These are phyloP conservation scores for Fusarium sp. DNA, from an alignment of 2,329 filamentous ascomycete genomes.

Conservation along the genomic window DNA sequence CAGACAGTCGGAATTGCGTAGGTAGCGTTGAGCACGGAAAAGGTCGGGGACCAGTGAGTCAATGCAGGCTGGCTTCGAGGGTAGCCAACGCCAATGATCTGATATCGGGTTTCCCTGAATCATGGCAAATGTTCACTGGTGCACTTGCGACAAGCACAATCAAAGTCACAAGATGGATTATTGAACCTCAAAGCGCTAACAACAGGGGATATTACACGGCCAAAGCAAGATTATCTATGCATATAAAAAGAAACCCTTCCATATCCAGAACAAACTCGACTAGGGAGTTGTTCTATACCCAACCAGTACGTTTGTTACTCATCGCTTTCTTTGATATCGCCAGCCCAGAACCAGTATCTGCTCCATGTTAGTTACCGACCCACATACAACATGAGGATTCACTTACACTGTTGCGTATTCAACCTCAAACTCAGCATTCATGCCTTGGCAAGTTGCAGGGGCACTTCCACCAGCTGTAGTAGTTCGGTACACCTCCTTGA, in stretches of 20 bases:
- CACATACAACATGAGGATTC: not conserved
- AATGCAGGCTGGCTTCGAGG: not conserved
- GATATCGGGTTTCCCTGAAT: not conserved
- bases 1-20: conserved; percentile 6
- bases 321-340: conserved; percentile 25
- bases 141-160: not conserved
- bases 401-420: conserved; percentile 88
- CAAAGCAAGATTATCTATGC: conserved; percentile 32
- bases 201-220: conserved; percentile 34
- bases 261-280: conserved; percentile 1
- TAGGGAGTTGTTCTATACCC: not conserved
- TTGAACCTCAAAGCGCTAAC: conserved; percentile 27
- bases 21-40: conserved; percentile 12
- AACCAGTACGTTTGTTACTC: conserved; percentile 2
- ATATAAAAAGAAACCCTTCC: conserved; percentile 22
- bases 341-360: conserved; percentile 47
- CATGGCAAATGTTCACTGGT: not conserved
- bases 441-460: conserved; percentile 77
- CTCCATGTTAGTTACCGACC: conserved; percentile 26
- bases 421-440: conserved; percentile 73
- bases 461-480: conserved; percentile 84
- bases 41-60: conserved; percentile 16
- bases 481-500: conserved; percentile 83
- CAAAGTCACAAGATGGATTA: conserved; percentile 29
- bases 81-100: not conserved